These are phyloP conservation scores for Phylloporus arenicola DNA, from an alignment of 768 basidiomycete species.

Conservation along the genomic window DNA sequence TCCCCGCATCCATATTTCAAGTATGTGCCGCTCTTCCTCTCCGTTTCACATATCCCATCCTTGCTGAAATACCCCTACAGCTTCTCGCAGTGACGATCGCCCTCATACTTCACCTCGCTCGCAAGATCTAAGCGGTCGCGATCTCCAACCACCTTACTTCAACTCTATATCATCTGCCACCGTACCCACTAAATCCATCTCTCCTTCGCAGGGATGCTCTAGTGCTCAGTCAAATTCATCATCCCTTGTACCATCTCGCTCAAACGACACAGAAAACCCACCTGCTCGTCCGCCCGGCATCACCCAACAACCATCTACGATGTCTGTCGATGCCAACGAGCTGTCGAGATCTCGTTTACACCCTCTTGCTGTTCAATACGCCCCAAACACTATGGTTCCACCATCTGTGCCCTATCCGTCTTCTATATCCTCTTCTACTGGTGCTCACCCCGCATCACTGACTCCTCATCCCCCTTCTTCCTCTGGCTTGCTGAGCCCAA, in stretches of 20 bases:
- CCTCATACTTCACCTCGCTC: slow-evolving; percentile 16
- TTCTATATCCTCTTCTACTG: slow-evolving; percentile 15
- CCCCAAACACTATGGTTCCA: slow-evolving; percentile 18
- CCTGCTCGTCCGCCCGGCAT: slow-evolving; percentile 2
- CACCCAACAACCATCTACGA: slow-evolving; percentile 3
- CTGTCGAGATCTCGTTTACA: slow-evolving; percentile 7
- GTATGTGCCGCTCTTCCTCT: slow-evolving; percentile 18
- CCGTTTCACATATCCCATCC: neutral
- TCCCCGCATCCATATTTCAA: slow-evolving; percentile 23
- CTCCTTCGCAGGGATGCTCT: slow-evolving; percentile 15
- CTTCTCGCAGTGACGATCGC: slow-evolving; percentile 17
- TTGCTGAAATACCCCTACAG: slow-evolving; percentile 1
- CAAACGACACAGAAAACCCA: slow-evolving; percentile 10
- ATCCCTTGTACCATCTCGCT: slow-evolving; percentile 16
- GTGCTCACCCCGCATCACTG: slow-evolving; percentile 11
- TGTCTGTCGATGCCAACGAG: slow-evolving; percentile 1
- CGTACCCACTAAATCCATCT: slow-evolving; percentile 19
- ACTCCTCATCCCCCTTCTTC: slow-evolving; percentile 19
- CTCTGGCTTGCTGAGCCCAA: too few relatives aligned
- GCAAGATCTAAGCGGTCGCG: slow-evolving; percentile 10
- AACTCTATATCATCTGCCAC: slow-evolving; percentile 7
- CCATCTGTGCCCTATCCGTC: slow-evolving; percentile 3
- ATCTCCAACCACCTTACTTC: slow-evolving; percentile 1
- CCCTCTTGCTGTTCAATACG: slow-evolving; percentile 9
- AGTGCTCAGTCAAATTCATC: slow-evolving; percentile 1